A percentile compares a stretch with the other conserved stretches of the same genome.
Conservation (phyloP, 73 alveolate genomes). For the Uronychia setigera region DNA sequence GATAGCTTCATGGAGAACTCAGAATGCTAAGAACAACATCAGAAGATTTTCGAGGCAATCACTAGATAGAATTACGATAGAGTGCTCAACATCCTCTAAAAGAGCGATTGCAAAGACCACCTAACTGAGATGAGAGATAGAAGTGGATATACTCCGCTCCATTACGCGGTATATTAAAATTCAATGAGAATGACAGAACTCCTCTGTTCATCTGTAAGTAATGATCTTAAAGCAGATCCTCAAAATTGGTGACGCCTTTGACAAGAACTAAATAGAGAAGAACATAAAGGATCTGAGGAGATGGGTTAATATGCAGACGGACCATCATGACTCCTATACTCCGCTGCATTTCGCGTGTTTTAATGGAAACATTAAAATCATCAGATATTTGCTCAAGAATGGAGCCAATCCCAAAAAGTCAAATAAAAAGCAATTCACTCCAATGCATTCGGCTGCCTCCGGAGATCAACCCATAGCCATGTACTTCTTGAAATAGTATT, state of each 20-base stretch:
- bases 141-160: slow-evolving; percentile 32
- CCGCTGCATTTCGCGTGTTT: slow-evolving; percentile 60
- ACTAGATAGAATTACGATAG: background rate
- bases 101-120: background rate
- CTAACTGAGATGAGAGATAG: slow-evolving; percentile 19
- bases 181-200: slow-evolving; percentile 14
- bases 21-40: background rate
- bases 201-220: slow-evolving; percentile 22
- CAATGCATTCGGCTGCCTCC: slow-evolving; percentile 70
- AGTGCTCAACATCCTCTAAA: background rate
- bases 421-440: slow-evolving; percentile 64
- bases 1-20: background rate
- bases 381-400: slow-evolving; percentile 7
- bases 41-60: background rate
- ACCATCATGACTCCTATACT: slow-evolving; percentile 37
- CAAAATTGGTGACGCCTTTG: background rate
- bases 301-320: slow-evolving; percentile 41
- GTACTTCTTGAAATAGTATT: slow-evolving; percentile 57
- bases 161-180: slow-evolving; percentile 30
- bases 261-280: background rate
- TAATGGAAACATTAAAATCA: slow-evolving; percentile 52
- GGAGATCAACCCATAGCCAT: slow-evolving; percentile 69
- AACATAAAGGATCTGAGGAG: slow-evolving; percentile 1
- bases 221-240: background rate
- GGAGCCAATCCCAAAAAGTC: slow-evolving; percentile 41